Evolutionary conservation across 176 grass and related monocot species (phyloP).

Genomic region (Oryza coarctata): DNA sequence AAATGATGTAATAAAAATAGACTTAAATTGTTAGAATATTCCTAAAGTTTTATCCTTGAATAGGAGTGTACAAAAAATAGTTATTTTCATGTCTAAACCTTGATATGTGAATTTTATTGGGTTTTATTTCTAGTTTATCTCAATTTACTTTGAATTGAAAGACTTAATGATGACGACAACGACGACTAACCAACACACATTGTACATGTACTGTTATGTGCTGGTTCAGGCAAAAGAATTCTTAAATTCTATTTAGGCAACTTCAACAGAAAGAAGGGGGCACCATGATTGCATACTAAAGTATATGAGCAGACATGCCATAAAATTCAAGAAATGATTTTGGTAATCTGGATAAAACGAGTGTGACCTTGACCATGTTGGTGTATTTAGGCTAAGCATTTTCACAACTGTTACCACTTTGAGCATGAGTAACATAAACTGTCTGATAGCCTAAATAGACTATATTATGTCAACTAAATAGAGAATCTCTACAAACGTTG

Average conservation of each 20-base stretch:
- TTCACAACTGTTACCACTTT: not conserved
- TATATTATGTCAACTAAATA: not conserved
- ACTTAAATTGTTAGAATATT: too few species aligned
- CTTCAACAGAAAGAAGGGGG: not conserved
- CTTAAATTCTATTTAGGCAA: not conserved
- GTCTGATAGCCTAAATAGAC: conserved; percentile 4
- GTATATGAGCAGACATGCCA: not conserved
- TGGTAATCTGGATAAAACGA: not conserved
- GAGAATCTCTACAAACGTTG: not conserved
- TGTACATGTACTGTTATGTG: not conserved
- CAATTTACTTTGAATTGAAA: too few species aligned
- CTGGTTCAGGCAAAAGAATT: not conserved
- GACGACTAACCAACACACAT: not conserved
- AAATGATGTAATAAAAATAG: too few species aligned
- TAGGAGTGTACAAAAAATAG: too few species aligned
- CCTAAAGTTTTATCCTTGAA: too few species aligned
- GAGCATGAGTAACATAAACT: conserved; percentile 2
- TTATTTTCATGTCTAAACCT: too few species aligned
- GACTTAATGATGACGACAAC: too few species aligned
- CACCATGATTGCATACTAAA: not conserved
- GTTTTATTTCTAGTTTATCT: too few species aligned
- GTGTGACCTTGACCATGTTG: not conserved
- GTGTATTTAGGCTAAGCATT: not conserved
- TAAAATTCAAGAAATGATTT: not conserved
- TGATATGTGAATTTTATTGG: too few species aligned